Evolutionary conservation across 768 basidiomycete genomes (phyloP).

Genomic region (Amanita pallidorosea): DNA sequence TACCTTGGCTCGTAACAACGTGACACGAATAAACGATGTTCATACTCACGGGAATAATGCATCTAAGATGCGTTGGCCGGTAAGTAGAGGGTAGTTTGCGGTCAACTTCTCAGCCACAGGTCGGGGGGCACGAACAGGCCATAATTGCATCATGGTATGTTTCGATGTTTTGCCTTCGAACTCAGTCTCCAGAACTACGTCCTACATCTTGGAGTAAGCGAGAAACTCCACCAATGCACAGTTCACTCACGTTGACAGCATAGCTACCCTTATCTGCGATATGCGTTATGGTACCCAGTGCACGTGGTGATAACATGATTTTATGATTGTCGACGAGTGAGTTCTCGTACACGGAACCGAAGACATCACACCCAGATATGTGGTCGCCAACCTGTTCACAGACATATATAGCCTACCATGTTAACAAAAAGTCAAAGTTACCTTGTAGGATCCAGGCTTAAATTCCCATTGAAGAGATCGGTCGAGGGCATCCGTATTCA

Average conservation of each 20-base stretch:
- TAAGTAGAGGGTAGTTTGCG: constrained; percentile 84
- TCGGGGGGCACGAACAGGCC: constrained; percentile 97
- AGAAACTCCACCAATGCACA: background rate
- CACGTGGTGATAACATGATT: constrained; percentile 90
- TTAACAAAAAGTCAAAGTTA: constrained; percentile 15
- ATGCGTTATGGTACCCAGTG: constrained; percentile 88
- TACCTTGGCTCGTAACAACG: background rate
- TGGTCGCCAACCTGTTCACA: constrained; percentile 79
- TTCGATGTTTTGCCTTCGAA: constrained; percentile 91
- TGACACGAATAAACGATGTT: background rate
- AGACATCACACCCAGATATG: constrained; percentile 94
- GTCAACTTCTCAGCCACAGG: constrained; percentile 94
- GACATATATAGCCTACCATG: constrained; percentile 3
- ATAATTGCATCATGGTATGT: constrained; percentile 95
- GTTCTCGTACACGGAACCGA: constrained; percentile 93
- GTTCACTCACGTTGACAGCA: constrained; percentile 62
- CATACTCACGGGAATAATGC: constrained; percentile 83
- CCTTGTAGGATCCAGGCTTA: constrained; percentile 71
- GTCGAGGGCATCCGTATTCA: constrained; percentile 93
- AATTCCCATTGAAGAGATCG: constrained; percentile 92
- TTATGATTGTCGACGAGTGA: constrained; percentile 95
- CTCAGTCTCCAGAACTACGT: constrained; percentile 93
- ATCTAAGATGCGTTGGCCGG: constrained; percentile 95
- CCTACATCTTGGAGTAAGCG: constrained; percentile 33
- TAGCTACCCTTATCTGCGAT: constrained; percentile 95